Evolutionary conservation across 1,139 yeast genomes (phyloP).

Genomic region (Lodderomyces metapsilosis): DNA sequence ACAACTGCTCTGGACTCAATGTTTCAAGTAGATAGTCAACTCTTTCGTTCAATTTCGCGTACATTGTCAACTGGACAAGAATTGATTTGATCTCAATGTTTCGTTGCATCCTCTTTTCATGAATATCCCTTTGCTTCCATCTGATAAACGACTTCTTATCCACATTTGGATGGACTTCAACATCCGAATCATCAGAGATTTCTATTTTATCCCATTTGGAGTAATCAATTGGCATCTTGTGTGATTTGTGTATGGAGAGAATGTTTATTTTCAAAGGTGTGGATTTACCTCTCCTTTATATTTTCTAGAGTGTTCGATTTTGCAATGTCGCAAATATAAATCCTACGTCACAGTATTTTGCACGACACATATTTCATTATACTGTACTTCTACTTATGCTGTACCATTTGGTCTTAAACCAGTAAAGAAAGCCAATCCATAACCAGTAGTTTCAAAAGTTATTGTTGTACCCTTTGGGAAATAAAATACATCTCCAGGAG

Average conservation of each 20-base stretch:
- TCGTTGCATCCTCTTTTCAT: slow-evolving; percentile 83
- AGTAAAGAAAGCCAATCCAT: slow-evolving; percentile 62
- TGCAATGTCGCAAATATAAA: neutral
- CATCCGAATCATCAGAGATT: slow-evolving; percentile 91
- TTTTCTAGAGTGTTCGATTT: slow-evolving; percentile 3
- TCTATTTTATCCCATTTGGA: slow-evolving; percentile 98
- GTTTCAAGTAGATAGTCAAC: slow-evolving; percentile 59
- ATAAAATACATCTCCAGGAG: slow-evolving; percentile 68
- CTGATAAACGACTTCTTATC: slow-evolving; percentile 89
- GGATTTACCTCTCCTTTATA: too few species aligned
- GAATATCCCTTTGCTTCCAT: slow-evolving; percentile 98
- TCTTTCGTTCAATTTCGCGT: slow-evolving; percentile 66
- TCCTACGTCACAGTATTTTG: neutral
- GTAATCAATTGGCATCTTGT: slow-evolving; percentile 78
- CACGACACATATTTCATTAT: neutral
- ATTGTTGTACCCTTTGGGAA: slow-evolving; percentile 66
- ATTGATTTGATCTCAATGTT: slow-evolving; percentile 73
- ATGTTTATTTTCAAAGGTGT: neutral
- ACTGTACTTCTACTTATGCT: slow-evolving; percentile 19
- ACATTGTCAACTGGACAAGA: slow-evolving; percentile 73
- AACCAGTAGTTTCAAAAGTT: slow-evolving; percentile 65
- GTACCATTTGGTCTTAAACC: slow-evolving; percentile 56
- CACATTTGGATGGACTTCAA: slow-evolving; percentile 97
- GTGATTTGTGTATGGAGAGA: neutral
- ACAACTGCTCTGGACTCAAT: slow-evolving; percentile 34